phyloP scores from a whole-genome alignment of 768 basidiomycete genomes.

The Chiua virens region DNA sequence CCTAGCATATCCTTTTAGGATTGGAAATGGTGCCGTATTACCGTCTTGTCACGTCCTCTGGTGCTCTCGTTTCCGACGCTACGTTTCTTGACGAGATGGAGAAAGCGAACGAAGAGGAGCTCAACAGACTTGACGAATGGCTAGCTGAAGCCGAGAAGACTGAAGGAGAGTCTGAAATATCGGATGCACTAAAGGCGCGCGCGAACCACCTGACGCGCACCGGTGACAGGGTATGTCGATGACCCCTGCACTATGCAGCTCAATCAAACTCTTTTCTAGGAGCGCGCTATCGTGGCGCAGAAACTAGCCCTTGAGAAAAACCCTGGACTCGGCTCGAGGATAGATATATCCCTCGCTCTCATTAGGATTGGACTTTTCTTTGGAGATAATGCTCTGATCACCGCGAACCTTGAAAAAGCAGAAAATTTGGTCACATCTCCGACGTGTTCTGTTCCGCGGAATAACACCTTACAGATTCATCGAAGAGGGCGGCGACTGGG shows the following conservation, averaged over 20 bases:
- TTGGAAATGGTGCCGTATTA: conserved; percentile 91
- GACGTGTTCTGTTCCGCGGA: neutral
- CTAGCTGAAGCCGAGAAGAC: conserved; percentile 86
- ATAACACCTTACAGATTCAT: conserved; percentile 57
- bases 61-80: conserved; percentile 44
- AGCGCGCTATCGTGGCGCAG: conserved; percentile 75
- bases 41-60: conserved; percentile 51
- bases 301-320: conserved; percentile 87
- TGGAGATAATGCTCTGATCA: conserved; percentile 71
- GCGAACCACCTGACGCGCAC: conserved; percentile 88
- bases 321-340: conserved; percentile 87
- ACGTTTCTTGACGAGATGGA: conserved; percentile 26
- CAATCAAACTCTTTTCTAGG: conserved; percentile 43
- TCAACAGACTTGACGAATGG: conserved; percentile 72
- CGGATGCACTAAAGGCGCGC: conserved; percentile 78
- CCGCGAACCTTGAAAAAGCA: conserved; percentile 70
- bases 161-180: conserved; percentile 92
- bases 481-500: conserved; percentile 98
- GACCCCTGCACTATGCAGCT: neutral
- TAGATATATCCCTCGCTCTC: conserved; percentile 88
- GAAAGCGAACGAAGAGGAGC: conserved; percentile 67
- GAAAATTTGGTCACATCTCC: conserved; percentile 57
- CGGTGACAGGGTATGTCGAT: conserved; percentile 65
- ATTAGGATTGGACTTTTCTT: conserved; percentile 92
- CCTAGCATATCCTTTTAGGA: conserved; percentile 1